Conservation (phyloP, 2,329 filamentous ascomycete species). For the Bipolaris zeicola region DNA sequence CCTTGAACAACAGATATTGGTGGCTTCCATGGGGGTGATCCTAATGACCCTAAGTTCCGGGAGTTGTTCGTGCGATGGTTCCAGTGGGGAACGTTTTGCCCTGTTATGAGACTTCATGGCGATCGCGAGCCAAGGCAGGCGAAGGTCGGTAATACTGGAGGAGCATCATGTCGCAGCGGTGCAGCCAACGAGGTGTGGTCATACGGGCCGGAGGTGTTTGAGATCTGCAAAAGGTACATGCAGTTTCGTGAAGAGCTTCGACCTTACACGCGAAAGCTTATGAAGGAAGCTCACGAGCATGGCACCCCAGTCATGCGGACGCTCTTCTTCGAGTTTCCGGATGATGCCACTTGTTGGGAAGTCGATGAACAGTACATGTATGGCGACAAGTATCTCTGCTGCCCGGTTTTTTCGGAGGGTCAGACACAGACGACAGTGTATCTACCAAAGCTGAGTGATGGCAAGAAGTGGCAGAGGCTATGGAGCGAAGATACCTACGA, state of each 20-base stretch:
- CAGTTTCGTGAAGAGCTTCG: slow-evolving; percentile 62
- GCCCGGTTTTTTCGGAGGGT: slow-evolving; percentile 60
- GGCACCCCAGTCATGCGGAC: slow-evolving; percentile 67
- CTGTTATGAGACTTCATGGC: slow-evolving; percentile 70
- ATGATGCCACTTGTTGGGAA: slow-evolving; percentile 60
- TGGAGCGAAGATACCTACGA: slow-evolving; percentile 41
- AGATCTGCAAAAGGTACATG: slow-evolving; percentile 66
- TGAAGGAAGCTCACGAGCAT: slow-evolving; percentile 64
- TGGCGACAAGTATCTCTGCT: slow-evolving; percentile 63
- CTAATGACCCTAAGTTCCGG: slow-evolving; percentile 60
- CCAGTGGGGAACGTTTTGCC: slow-evolving; percentile 70
- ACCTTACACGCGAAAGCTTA: slow-evolving; percentile 62
- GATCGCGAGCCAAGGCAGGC: slow-evolving; percentile 65
- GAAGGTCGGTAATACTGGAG: slow-evolving; percentile 43
- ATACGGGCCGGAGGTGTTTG: slow-evolving; percentile 65
- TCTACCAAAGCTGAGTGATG: slow-evolving; percentile 50
- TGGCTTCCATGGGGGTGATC: slow-evolving; percentile 70
- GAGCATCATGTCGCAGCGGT: slow-evolving; percentile 51
- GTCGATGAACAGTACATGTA: slow-evolving; percentile 69
- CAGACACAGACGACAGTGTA: slow-evolving; percentile 57
- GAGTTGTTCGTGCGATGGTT: slow-evolving; percentile 72
- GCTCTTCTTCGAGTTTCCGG: slow-evolving; percentile 68
- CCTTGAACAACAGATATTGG: slow-evolving; percentile 67
- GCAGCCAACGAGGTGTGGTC: slow-evolving; percentile 70
- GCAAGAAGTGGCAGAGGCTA: slow-evolving; percentile 53